phyloP scores from a whole-genome alignment of 306 rosid genomes.

The Rubus parviflorus region DNA sequence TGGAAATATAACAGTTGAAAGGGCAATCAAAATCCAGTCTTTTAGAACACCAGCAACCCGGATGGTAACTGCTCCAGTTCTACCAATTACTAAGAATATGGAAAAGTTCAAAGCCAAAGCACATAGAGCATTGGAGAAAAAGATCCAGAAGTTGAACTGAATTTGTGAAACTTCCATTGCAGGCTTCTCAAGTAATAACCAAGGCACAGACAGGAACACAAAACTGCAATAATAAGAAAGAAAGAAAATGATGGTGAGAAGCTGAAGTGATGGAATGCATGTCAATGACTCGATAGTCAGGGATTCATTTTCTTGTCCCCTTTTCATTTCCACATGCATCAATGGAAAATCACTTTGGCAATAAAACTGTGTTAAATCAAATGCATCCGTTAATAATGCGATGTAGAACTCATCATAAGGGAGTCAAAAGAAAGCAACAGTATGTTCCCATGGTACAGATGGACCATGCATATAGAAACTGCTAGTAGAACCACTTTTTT shows the following conservation, averaged over 20 bases:
- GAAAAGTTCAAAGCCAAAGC: conserved; percentile 96
- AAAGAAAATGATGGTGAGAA: conserved; percentile 4
- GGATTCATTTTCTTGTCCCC: background rate
- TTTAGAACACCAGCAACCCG: conserved; percentile 96
- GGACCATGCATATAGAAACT: background rate
- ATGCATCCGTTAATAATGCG: background rate
- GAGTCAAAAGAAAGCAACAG: background rate
- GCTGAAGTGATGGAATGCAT: background rate
- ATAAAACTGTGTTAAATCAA: background rate
- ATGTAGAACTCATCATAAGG: background rate
- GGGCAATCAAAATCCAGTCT: conserved; percentile 97
- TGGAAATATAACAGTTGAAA: conserved; percentile 89
- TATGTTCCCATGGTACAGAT: background rate
- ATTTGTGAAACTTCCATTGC: conserved; percentile 75
- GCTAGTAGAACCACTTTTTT: background rate
- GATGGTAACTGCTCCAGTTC: conserved; percentile 95
- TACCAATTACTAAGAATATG: conserved; percentile 86
- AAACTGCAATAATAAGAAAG: conserved; percentile 60
- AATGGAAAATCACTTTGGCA: background rate
- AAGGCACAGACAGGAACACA: conserved; percentile 81
- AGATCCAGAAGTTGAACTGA: conserved; percentile 93
- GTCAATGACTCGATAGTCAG: background rate
- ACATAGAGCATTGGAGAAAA: conserved; percentile 85
- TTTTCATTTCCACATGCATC: conserved; percentile 9
- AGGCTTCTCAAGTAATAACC: conserved; percentile 92